phyloP scores from a whole-genome alignment of 345 rosid genomes.

The Erysimum cheiranthoides region DNA sequence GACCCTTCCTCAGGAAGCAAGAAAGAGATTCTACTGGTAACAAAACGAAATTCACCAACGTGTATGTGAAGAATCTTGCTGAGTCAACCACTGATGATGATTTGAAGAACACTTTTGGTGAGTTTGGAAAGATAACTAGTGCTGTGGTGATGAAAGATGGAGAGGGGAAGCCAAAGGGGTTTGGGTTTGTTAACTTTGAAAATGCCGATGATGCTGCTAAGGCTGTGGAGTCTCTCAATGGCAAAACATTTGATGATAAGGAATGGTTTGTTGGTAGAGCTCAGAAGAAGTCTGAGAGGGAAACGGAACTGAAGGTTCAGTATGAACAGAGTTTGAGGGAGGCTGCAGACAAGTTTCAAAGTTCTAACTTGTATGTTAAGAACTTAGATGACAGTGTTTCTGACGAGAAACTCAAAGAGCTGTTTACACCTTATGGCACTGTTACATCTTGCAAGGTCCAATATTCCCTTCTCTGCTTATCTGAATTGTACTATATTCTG shows the following conservation, averaged over 20 bases:
- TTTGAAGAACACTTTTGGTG: conserved; percentile 68
- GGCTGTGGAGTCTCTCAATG: conserved; percentile 88
- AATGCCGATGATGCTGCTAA: conserved; percentile 84
- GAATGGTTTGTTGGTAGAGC: conserved; percentile 97
- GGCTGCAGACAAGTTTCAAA: conserved; percentile 83
- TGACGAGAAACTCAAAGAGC: conserved; percentile 88
- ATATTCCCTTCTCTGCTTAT: background rate
- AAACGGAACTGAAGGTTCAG: conserved; percentile 62
- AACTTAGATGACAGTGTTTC: conserved; percentile 81
- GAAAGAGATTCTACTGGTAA: conserved; percentile 69
- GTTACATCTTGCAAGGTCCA: conserved; percentile 91
- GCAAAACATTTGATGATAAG: conserved; percentile 74
- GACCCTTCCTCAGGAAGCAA: conserved; percentile 91
- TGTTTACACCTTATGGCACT: conserved; percentile 76
- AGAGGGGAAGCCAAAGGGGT: conserved; percentile 83
- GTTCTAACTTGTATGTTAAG: conserved; percentile 85
- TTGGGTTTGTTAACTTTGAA: conserved; percentile 97
- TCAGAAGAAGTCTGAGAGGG: conserved; percentile 88
- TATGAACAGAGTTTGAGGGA: conserved; percentile 87
- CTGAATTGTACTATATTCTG: background rate
- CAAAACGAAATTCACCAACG: conserved; percentile 74
- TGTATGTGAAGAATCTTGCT: conserved; percentile 85
- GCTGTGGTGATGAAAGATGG: conserved; percentile 84
- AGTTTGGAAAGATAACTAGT: conserved; percentile 85
- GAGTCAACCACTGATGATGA: conserved; percentile 80